These are phyloP conservation scores for Euphorbia celastroides DNA, from an alignment of 441 rosid genomes.

Conservation along the genomic window DNA sequence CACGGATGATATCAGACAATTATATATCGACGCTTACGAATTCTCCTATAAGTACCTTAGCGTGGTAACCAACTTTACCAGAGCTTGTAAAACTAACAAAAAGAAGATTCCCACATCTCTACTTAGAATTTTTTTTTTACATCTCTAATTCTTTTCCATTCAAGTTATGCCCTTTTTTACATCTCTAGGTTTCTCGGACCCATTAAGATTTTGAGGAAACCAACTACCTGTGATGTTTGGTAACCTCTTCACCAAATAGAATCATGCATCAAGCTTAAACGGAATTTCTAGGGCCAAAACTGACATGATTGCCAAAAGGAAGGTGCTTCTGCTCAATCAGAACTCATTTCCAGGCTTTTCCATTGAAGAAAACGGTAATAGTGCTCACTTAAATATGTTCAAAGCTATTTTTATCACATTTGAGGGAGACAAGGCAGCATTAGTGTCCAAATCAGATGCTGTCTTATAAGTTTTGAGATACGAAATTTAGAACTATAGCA, in stretches of 20 bases:
- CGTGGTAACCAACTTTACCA: neutral
- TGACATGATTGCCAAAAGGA: neutral
- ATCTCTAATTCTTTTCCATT: too few relatives aligned
- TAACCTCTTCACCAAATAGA: neutral
- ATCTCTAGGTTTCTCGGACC: neutral
- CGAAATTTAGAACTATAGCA: neutral
- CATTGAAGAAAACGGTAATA: neutral
- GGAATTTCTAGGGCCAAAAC: neutral
- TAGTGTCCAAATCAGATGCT: neutral
- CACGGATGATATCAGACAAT: neutral
- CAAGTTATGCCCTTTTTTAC: too few relatives aligned
- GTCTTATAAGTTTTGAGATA: neutral
- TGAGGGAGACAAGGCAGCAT: neutral
- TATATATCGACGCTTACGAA: neutral
- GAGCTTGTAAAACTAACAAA: neutral
- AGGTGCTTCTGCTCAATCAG: neutral
- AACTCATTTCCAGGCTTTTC: neutral
- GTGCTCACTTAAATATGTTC: too few relatives aligned
- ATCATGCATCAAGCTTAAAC: neutral
- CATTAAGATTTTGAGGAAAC: neutral
- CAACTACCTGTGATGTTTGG: neutral
- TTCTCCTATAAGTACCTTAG: neutral
- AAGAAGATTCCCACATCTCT: constrained; percentile 1
- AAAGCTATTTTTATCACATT: neutral
- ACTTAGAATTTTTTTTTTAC: neutral